A percentile compares a stretch with the other conserved stretches of the same genome.
Conservation (phyloP, 805 yeast genomes). For the Metschnikowia picachoensis region DNA sequence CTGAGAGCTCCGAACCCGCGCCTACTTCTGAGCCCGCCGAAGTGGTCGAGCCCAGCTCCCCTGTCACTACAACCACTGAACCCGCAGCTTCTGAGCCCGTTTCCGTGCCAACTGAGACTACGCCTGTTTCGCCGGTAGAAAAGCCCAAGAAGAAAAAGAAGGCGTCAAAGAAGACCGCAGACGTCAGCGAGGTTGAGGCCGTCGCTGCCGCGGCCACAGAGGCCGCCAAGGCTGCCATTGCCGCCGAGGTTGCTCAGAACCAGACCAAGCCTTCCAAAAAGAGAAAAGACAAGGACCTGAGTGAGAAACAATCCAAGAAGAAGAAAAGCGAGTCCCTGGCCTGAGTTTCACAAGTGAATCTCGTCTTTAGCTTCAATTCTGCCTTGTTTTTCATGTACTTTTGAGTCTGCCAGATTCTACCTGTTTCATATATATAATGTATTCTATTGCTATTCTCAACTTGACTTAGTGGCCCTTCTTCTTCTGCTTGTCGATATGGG, state of each 20-base stretch:
- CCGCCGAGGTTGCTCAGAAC: constrained; percentile 1
- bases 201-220: constrained; percentile 7
- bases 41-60: too few relatives aligned
- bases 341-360: background rate
- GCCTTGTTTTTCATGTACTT: constrained; percentile 14
- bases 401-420: background rate
- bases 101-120: background rate
- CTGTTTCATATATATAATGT: constrained; percentile 10
- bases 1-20: background rate
- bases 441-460: constrained; percentile 4
- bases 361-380: constrained; percentile 10
- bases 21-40: background rate
- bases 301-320: constrained; percentile 15
- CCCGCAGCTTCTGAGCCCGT: constrained; percentile 2
- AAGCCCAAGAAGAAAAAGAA: constrained; percentile 17
- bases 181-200: constrained; percentile 1
- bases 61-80: constrained; percentile 1
- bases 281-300: constrained; percentile 16
- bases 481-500: constrained; percentile 88
- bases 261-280: constrained; percentile 16
- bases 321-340: constrained; percentile 15
- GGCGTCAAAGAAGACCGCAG: constrained; percentile 8
- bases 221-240: constrained; percentile 5
- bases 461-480: constrained; percentile 63
- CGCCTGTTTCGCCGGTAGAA: background rate